Evolutionary conservation across 129 eudicot genomes (phyloP), one percentile per base, ranked within the genome.

Genomic region (Centella asiatica): DNA sequence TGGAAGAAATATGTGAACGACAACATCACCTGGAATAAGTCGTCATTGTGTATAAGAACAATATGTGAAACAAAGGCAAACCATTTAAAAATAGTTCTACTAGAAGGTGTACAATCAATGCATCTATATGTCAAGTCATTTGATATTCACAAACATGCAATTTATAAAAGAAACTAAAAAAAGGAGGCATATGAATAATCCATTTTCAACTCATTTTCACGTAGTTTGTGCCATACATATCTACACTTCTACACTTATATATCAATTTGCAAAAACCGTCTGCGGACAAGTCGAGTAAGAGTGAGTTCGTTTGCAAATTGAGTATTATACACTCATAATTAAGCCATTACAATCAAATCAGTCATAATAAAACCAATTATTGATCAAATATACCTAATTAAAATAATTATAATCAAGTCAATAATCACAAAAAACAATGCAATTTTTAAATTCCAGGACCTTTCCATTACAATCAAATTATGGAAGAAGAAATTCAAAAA

Each of bases 1-100:
- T 1, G 96, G 96, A 71, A 92, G 98, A 77, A 92, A 92, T 60
- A 92, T 65, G 72, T 92, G 98, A 54, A 92, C 96, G 17, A 92
- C 90, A 33, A 92, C 89, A 80, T 92, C 98, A 71, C 98, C 98
- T 92, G 77, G 14, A 65, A 62, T 44, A n/a, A 70, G 49, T 6
- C 31, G n/a, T 29, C 32, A 31, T n/a, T 2, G 3, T 57, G 15
- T 57, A 57, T 32, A 32, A 31, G 0, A 57, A n/a, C 62, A 42
- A 15, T 42, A 42, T 11, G n/a, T 42, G 47, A n/a, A 42, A 42
- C 47, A 15, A 42, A 15, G 47, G 19, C 47, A 42, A 42, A 4
- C 19, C 13, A 40, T 42, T 11, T 12, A 42, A 42, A 42, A 42
- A 42, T 42, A 42, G 47, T 6, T 17, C 47, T 42, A 42, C 47